Evolutionary conservation across 1,284 basidiomycete species (phyloP).

Genomic region (Cryptococcus hybrid): DNA sequence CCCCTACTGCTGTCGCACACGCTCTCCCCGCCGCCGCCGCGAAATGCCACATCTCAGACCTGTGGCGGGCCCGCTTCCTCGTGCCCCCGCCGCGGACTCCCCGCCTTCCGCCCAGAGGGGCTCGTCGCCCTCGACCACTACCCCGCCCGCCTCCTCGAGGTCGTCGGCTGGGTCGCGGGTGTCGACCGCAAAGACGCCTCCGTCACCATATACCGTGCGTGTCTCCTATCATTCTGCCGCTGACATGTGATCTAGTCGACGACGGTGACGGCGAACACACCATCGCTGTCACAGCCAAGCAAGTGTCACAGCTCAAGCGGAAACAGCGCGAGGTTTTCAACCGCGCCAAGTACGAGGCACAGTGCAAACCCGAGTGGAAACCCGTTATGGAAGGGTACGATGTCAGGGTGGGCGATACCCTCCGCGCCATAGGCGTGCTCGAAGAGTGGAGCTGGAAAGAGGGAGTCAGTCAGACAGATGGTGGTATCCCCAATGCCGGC

Average conservation of each 20-base stretch:
- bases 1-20: slow-evolving; percentile 31
- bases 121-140: slow-evolving; percentile 35
- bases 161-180: slow-evolving; percentile 43
- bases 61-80: not conserved
- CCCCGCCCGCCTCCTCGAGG: slow-evolving; percentile 38
- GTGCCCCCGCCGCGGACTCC: not conserved
- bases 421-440: slow-evolving; percentile 34
- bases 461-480: slow-evolving; percentile 26
- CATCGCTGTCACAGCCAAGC: slow-evolving; percentile 19
- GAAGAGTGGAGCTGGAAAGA: slow-evolving; percentile 30
- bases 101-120: slow-evolving; percentile 18
- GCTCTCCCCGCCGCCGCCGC: slow-evolving; percentile 35
- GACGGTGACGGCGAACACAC: slow-evolving; percentile 38
- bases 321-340: not conserved
- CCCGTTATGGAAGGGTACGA: slow-evolving; percentile 27
- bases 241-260: slow-evolving; percentile 28
- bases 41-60: slow-evolving; percentile 25
- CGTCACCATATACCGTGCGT: slow-evolving; percentile 25
- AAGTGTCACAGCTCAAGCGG: not conserved
- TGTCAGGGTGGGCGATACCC: slow-evolving; percentile 38
- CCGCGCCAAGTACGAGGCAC: no score
- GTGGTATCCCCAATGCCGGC: slow-evolving; percentile 31
- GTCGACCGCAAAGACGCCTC: slow-evolving; percentile 36
- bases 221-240: not conserved
- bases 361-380: not conserved